Base-by-base conservation (phyloP, 192 early-diverging fungal species). In the Gaertneriomyces sp. region DNA sequence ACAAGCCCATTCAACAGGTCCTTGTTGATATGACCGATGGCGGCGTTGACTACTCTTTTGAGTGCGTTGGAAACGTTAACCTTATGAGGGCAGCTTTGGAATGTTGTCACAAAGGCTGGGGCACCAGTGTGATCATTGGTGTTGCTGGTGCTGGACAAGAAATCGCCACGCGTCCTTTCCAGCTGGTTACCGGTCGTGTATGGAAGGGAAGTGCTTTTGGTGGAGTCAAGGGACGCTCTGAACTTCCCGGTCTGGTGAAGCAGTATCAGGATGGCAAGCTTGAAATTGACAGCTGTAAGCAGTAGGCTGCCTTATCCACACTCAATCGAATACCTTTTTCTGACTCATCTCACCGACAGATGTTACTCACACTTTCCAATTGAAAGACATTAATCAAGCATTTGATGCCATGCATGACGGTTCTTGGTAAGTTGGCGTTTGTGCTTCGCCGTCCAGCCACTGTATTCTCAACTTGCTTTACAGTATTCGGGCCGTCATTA, bases 131-230 rank as follows among this genome's bases (percentile, higher is more conserved):
- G 53, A 90, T 98, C 58, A 81, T 84, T 66, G 94, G 96, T 49
- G 96, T 98, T 41, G 94, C 96, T 33, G 91, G 84, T 41, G 85
- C 90, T 50, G 94, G 94, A 41, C 85, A 96, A 76, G 96, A 98
- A 71, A 90, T 98, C 68, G 61, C 79, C 19, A 98, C 96, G 7
- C 86, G 94, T 47, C 96, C 96, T 46, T 96, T 98, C 87, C 93
- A 95, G 79, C 82, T 98, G 45, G 92, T 98, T 6, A 98, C 95
- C 63, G 94, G 93, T 11, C 89, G 96, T 58, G 88, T 88, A 8
- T 98, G 96, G 96, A 91, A 91, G 75, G 96, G 96, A 17, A 89
- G 88, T 55, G 96, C 96, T 6, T 98, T 96, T 78, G 96, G 96
- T 68, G 96, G 96, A 52, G 86, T 96, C 72, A 98, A 96, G 85